Conservation (phyloP, 1,139 yeast genomes). For the Yamadazyma blattariae region DNA sequence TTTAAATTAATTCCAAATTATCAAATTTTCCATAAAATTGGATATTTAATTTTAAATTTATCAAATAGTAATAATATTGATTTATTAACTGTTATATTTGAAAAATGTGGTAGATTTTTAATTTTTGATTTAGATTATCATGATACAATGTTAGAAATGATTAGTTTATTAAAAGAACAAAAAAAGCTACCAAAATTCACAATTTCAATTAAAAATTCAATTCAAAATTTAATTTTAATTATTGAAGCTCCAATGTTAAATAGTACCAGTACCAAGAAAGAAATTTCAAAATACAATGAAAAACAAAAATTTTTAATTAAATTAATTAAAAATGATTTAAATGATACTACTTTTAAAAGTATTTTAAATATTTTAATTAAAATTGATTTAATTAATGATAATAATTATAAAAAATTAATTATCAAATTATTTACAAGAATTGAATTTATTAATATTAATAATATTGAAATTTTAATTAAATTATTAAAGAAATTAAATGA, state of each 20-base stretch:
- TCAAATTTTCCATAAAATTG: conserved; percentile 68
- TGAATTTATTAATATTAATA: conserved; percentile 58
- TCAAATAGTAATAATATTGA: conserved; percentile 57
- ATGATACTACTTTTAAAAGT: conserved; percentile 26
- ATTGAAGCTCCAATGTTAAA: conserved; percentile 72
- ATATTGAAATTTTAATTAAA: conserved; percentile 48
- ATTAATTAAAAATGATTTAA: conserved; percentile 53
- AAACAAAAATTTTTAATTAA: conserved; percentile 51
- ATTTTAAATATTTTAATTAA: conserved; percentile 41
- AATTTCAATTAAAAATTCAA: conserved; percentile 55
- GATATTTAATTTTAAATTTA: conserved; percentile 52
- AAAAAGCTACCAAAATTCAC: conserved; percentile 50
- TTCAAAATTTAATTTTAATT: conserved; percentile 56
- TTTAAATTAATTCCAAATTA: conserved; percentile 73
- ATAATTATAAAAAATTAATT: conserved; percentile 37
- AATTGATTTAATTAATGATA: conserved; percentile 45
- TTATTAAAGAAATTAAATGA: conserved; percentile 31
- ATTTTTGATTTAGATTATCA: conserved; percentile 60
- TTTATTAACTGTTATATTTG: conserved; percentile 63
- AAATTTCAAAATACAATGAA: conserved; percentile 23
- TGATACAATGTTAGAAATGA: conserved; percentile 61
- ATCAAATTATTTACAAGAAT: conserved; percentile 59
- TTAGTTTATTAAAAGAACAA: conserved; percentile 52
- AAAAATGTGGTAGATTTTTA: conserved; percentile 69
- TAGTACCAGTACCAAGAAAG: conserved; percentile 21